A percentile compares a stretch with the other conserved stretches of the same genome.
These are phyloP conservation scores for Sclerospora graminicola DNA, from an alignment of 352 stramenopile species.

Conservation along the genomic window DNA sequence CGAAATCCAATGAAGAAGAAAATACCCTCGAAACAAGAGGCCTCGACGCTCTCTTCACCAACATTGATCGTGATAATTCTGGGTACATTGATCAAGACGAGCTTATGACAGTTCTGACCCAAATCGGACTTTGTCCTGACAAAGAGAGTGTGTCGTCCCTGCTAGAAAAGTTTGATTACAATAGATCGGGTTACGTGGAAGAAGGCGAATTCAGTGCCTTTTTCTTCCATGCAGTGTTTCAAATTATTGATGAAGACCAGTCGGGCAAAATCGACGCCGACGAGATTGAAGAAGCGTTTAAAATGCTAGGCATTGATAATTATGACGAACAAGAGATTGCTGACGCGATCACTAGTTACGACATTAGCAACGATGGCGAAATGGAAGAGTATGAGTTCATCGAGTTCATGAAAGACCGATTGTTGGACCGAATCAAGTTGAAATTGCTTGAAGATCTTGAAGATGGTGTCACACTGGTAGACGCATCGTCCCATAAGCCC, in stretches of 20 bases:
- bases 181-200: too few species aligned
- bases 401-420: too few species aligned
- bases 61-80: constrained; percentile 56
- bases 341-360: constrained; percentile 53
- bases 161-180: too few species aligned
- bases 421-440: constrained; percentile 55
- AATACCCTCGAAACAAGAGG: constrained; percentile 38
- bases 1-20: constrained; percentile 20
- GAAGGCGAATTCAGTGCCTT: constrained; percentile 52
- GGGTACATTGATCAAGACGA: constrained; percentile 43
- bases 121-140: too few species aligned
- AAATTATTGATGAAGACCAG: too few species aligned
- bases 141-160: constrained; percentile 38
- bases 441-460: too few species aligned
- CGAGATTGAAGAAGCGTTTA: constrained; percentile 63
- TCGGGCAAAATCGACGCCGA: too few species aligned
- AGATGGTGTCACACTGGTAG: too few species aligned
- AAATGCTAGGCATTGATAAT: constrained; percentile 51
- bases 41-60: constrained; percentile 48
- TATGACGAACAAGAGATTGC: constrained; percentile 60
- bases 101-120: constrained; percentile 44
- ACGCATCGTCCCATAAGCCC: too few species aligned
- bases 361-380: constrained; percentile 63
- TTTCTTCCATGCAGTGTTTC: constrained; percentile 70
- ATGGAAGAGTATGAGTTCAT: constrained; percentile 78